These are phyloP conservation scores for Aspergillus carlsbadensis DNA, from an alignment of 495 filamentous ascomycete genomes.

Conservation along the genomic window DNA sequence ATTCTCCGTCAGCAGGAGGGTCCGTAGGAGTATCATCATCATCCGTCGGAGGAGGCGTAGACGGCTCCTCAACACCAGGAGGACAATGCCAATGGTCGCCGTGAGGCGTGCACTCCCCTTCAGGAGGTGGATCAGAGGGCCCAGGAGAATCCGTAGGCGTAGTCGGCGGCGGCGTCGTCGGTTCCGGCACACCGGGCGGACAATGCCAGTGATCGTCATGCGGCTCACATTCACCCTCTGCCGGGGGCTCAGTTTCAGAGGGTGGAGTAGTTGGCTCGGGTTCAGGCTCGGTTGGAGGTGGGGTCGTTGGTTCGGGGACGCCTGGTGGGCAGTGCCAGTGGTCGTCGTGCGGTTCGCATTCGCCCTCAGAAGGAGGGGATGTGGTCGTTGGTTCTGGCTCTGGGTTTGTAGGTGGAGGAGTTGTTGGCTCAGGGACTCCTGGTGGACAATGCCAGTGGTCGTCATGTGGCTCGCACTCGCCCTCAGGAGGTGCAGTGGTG, in stretches of 20 bases:
- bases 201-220: background rate
- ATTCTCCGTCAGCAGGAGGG: no score
- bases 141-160: background rate
- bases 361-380: no score
- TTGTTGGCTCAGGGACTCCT: background rate
- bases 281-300: background rate
- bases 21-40: no score
- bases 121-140: background rate
- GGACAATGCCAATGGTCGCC: background rate
- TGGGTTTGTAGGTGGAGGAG: background rate
- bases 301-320: no score
- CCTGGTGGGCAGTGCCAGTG: no score
- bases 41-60: background rate
- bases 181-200: background rate
- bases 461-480: background rate
- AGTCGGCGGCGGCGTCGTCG: background rate
- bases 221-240: background rate
- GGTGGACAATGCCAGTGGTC: background rate
- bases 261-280: background rate
- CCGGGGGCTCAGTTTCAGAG: background rate
- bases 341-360: no score
- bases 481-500: background rate
- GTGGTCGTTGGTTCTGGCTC: no score
- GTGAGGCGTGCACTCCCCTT: background rate
- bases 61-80: background rate